A percentile compares a stretch with the other conserved stretches of the same genome.
phyloP scores from a whole-genome alignment of 169 alveolate genomes.

The Eimeria necatrix region DNA sequence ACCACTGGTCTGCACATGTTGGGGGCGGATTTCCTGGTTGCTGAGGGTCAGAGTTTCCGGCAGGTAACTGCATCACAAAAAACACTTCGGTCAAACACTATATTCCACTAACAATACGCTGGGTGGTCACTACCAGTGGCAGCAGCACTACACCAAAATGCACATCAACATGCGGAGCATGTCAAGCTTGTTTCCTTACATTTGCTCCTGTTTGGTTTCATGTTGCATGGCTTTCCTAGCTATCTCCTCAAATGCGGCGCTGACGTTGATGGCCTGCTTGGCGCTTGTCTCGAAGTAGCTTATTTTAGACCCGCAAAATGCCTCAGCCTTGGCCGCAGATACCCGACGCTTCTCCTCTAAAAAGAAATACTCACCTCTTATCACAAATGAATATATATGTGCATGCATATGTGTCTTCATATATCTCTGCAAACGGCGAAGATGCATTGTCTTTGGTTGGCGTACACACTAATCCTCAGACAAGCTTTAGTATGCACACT shows the following conservation, averaged over 20 bases:
- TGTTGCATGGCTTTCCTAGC: slow-evolving; percentile 81
- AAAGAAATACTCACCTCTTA: background rate
- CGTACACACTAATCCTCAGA: too few relatives aligned
- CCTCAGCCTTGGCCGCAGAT: slow-evolving; percentile 93
- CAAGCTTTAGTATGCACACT: too few relatives aligned
- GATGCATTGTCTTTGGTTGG: too few relatives aligned
- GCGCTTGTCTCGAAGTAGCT: slow-evolving; percentile 98
- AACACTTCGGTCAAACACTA: background rate
- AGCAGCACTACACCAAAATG: too few relatives aligned
- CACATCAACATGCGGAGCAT: too few relatives aligned
- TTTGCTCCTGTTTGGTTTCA: slow-evolving; percentile 80
- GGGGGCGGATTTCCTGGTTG: slow-evolving; percentile 69
- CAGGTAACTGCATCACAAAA: slow-evolving; percentile 66
- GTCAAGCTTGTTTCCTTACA: slow-evolving; percentile 45
- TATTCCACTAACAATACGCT: background rate
- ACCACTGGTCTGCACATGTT: slow-evolving; percentile 51
- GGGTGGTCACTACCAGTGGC: too few relatives aligned
- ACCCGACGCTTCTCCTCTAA: slow-evolving; percentile 84
- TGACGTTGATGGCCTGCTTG: slow-evolving; percentile 97
- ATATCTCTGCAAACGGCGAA: too few relatives aligned
- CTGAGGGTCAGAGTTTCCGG: slow-evolving; percentile 75
- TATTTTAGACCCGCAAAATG: slow-evolving; percentile 96
- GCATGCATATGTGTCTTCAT: slow-evolving; percentile 70
- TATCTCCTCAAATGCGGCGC: slow-evolving; percentile 94
- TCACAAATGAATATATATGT: background rate